Conservation (phyloP, 805 yeast species). For the Candida khao-thaluensis region DNA sequence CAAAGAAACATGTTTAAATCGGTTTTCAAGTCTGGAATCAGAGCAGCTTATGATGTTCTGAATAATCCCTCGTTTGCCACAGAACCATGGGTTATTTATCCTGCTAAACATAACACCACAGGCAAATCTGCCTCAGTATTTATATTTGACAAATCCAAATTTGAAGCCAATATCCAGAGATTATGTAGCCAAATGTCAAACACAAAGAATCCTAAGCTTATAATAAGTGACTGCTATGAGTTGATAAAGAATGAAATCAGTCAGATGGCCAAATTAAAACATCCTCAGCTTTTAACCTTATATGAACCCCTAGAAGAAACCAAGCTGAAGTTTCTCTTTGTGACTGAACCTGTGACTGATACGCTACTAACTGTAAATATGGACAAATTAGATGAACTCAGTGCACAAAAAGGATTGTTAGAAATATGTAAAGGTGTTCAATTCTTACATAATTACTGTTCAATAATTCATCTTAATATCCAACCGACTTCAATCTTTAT, state of each 20-base stretch:
- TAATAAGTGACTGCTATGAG: slow-evolving; percentile 62
- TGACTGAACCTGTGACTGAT: slow-evolving; percentile 72
- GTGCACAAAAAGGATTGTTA: slow-evolving; percentile 78
- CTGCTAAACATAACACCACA: slow-evolving; percentile 70
- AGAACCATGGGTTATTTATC: slow-evolving; percentile 83
- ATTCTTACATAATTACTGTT: slow-evolving; percentile 77
- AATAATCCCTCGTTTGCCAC: slow-evolving; percentile 67
- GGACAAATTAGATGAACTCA: slow-evolving; percentile 58
- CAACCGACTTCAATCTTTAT: slow-evolving; percentile 76
- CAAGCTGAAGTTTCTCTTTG: slow-evolving; percentile 73
- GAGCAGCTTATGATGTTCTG: slow-evolving; percentile 66
- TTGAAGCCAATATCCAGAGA: slow-evolving; percentile 52
- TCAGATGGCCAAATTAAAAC: slow-evolving; percentile 77
- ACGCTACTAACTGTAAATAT: slow-evolving; percentile 43
- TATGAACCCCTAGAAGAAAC: slow-evolving; percentile 91
- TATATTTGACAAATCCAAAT: slow-evolving; percentile 76
- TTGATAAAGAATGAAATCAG: slow-evolving; percentile 65
- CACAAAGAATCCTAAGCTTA: slow-evolving; percentile 47
- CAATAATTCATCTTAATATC: slow-evolving; percentile 72
- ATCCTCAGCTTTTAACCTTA: slow-evolving; percentile 81
- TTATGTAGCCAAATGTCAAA: slow-evolving; percentile 30
- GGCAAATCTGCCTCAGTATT: slow-evolving; percentile 76
- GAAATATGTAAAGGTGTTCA: slow-evolving; percentile 76
- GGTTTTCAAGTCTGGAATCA: slow-evolving; percentile 58
- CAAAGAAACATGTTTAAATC: slow-evolving; percentile 60